Base-by-base conservation (phyloP, 345 rosid genomes). In the Crucihimalaya himalaica region DNA sequence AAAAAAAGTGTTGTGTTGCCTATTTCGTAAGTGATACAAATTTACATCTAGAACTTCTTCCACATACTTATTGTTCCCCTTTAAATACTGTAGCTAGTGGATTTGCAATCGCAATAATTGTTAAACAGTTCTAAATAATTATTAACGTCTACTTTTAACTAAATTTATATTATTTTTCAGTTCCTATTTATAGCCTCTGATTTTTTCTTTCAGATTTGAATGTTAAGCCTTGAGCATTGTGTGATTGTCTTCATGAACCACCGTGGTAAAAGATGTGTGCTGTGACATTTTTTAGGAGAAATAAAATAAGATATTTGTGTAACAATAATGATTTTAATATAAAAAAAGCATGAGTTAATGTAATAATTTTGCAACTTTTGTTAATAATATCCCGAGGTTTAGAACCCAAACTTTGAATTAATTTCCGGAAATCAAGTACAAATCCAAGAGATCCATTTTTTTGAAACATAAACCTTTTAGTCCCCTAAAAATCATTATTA, bases 381-480 rank as follows among this genome's bases (percentile, higher is more conserved):
- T 52, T 15, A 71, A 37, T 50, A 50, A 59, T 45, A 25, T 35
- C 68, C 52, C 15, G 3, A 27, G 31, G 47, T 61, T 48, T 52
- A 32, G 60, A 40, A 43, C n/a, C 20, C 7, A 29, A 13, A 6
- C 9, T 48, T 12, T 67, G 40, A 47, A 25, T 11, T 35, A 35
- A 18, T 25, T 3, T 35, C 6, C 50, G 25, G 28, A 25, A 28
- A 48, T 71, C 67, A 50, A 25, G 28, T 21, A 45, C 57, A 70
- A 70, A 57, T 70, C 66, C 18, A 58, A 34, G 37, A 70, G 16
- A 58, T 59, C 48, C 18, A 4, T 21, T 58, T n/a, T 46, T 10
- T 3, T 0, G 16, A 70, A 25, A 21, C 9, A 58, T 45, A 45
- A 69, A 19, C 6, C 8, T 32, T 34, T 34, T 46, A 32, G 56